Conservation (phyloP, 352 stramenopile genomes). For the Pythium inflatum region DNA sequence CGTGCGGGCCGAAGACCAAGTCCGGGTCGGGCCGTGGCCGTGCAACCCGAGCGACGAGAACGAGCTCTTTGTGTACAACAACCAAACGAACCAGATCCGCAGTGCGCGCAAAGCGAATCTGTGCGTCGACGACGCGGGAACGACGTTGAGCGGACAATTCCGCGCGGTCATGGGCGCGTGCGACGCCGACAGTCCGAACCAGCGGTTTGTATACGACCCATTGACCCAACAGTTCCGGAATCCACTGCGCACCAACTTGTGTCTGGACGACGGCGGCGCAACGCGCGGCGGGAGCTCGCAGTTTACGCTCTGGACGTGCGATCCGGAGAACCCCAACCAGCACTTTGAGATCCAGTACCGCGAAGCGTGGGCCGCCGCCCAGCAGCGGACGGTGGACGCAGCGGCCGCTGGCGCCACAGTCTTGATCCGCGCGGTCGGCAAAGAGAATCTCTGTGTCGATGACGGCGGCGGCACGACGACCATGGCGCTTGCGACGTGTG, state of each 20-base stretch:
- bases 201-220: conserved; percentile 37
- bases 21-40: neutral
- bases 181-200: conserved; percentile 32
- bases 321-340: conserved; percentile 6
- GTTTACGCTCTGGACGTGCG: neutral
- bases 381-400: neutral
- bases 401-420: too few species aligned
- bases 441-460: too few species aligned
- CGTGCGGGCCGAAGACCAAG: neutral
- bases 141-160: conserved; percentile 15
- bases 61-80: conserved; percentile 17
- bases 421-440: neutral
- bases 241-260: conserved; percentile 36
- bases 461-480: too few species aligned
- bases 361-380: neutral
- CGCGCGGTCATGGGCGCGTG: conserved; percentile 13
- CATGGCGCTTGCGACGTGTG: too few species aligned
- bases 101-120: conserved; percentile 10
- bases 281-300: neutral
- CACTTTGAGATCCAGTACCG: conserved; percentile 9
- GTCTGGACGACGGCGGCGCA: conserved; percentile 40
- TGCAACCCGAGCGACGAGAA: conserved; percentile 17
- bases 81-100: conserved; percentile 14
- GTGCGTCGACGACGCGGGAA: conserved; percentile 10
- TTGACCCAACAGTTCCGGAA: conserved; percentile 35